These are phyloP conservation scores for Argentina anserina DNA, from an alignment of 306 rosid species.

Conservation along the genomic window DNA sequence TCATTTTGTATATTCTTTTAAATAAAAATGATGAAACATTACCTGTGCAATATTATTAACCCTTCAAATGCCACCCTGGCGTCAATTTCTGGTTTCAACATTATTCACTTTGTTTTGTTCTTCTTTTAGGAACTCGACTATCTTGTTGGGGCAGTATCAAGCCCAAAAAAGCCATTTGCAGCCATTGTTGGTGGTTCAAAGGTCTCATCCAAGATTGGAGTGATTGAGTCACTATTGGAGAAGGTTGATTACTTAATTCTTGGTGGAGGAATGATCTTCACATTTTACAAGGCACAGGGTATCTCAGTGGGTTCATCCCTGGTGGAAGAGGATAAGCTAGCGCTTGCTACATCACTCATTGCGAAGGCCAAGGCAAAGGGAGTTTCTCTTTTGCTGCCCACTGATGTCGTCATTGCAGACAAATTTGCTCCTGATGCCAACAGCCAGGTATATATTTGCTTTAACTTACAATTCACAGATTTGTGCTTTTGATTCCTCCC, in stretches of 20 bases:
- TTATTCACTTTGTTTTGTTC: constrained; percentile 9
- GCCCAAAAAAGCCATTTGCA: constrained; percentile 93
- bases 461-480: constrained; percentile 17
- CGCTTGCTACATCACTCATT: constrained; percentile 77
- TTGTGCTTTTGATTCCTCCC: constrained; percentile 3
- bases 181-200: constrained; percentile 99
- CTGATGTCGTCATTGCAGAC: constrained; percentile 90
- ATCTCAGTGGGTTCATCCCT: constrained; percentile 95
- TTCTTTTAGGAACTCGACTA: constrained; percentile 87
- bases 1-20: neutral
- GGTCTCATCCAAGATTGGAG: constrained; percentile 98
- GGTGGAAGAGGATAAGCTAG: constrained; percentile 94
- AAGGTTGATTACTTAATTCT: constrained; percentile 84
- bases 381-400: constrained; percentile 88
- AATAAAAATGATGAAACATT: neutral
- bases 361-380: constrained; percentile 92
- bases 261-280: constrained; percentile 99
- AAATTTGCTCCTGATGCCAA: constrained; percentile 99
- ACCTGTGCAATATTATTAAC: neutral
- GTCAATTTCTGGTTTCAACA: neutral
- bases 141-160: constrained; percentile 98
- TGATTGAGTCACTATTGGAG: constrained; percentile 90
- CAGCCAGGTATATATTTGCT: constrained; percentile 80
- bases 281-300: constrained; percentile 99
- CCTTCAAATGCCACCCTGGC: neutral